A percentile compares a stretch with the other conserved stretches of the same genome.
Evolutionary conservation across 1,284 basidiomycete genomes (phyloP).

Genomic region (Pseudozyma sp.): DNA sequence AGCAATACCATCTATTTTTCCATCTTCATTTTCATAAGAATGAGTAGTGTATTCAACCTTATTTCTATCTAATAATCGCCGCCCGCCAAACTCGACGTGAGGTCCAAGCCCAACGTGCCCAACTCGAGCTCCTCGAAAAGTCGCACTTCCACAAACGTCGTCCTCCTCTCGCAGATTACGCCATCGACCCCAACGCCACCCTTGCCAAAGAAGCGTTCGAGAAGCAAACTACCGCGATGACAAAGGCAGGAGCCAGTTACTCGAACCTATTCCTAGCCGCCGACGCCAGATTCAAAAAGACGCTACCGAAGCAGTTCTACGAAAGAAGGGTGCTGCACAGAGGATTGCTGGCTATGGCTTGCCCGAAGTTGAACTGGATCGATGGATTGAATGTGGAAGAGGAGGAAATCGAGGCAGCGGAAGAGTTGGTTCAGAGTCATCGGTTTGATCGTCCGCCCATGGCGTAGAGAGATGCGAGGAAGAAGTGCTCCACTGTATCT

Average conservation of each 20-base stretch:
- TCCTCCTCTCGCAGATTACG: conserved; percentile 33
- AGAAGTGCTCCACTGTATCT: too few relatives aligned
- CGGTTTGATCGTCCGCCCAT: conserved; percentile 19
- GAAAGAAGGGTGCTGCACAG: conserved; percentile 59
- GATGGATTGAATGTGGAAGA: conserved; percentile 61
- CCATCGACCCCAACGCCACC: conserved; percentile 30
- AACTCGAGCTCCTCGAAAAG: conserved; percentile 54
- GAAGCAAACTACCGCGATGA: conserved; percentile 18
- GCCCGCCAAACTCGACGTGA: conserved; percentile 15
- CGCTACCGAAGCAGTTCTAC: conserved; percentile 52
- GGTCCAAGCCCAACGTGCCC: conserved; percentile 26
- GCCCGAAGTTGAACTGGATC: conserved; percentile 60
- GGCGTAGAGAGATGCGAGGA: background rate
- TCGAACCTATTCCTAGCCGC: conserved; percentile 49
- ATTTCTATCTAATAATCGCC: too few relatives aligned
- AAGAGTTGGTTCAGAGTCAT: conserved; percentile 43
- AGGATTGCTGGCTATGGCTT: conserved; percentile 65
- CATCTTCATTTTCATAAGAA: too few relatives aligned
- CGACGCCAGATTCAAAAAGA: conserved; percentile 58
- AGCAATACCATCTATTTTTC: too few relatives aligned
- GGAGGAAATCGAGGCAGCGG: conserved; percentile 57
- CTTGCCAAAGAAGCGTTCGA: conserved; percentile 22
- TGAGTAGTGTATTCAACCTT: too few relatives aligned
- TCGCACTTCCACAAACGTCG: conserved; percentile 65
- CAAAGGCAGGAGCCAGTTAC: conserved; percentile 17